These are phyloP conservation scores for Alternaria rosae DNA, from an alignment of 2,329 filamentous ascomycete genomes.

Conservation along the genomic window DNA sequence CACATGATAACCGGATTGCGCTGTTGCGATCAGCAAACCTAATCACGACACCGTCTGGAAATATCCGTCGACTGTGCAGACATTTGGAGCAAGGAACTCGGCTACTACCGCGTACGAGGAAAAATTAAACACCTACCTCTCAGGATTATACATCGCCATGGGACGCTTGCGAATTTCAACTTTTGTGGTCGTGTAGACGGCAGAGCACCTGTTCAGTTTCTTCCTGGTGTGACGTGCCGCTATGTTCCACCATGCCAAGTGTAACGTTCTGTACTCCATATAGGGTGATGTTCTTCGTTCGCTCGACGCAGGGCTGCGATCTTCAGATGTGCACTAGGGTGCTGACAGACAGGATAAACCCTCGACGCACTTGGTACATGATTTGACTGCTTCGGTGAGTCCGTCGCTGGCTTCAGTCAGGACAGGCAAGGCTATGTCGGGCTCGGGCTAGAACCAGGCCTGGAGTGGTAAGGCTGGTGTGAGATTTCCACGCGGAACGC, in stretches of 20 bases:
- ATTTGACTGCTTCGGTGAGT: constrained; percentile 7
- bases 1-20: not conserved
- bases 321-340: constrained; percentile 11
- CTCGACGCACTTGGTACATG: constrained; percentile 5
- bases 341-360: not conserved
- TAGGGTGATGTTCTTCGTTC: not conserved
- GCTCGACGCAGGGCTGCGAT: not conserved
- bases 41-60: not conserved
- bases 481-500: constrained; percentile 6
- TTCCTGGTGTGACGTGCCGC: not conserved
- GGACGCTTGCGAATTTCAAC: not conserved
- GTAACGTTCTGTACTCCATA: not conserved
- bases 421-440: constrained; percentile 16
- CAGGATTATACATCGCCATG: not conserved
- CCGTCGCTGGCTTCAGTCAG: not conserved
- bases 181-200: not conserved
- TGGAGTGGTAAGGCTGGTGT: constrained; percentile 14
- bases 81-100: not conserved
- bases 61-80: not conserved
- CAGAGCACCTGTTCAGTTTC: not conserved
- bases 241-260: not conserved
- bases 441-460: constrained; percentile 13
- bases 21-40: not conserved
- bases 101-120: not conserved
- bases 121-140: not conserved